These are phyloP conservation scores for Rhododendron molle DNA, from an alignment of 148 eudicot genomes.

Conservation along the genomic window DNA sequence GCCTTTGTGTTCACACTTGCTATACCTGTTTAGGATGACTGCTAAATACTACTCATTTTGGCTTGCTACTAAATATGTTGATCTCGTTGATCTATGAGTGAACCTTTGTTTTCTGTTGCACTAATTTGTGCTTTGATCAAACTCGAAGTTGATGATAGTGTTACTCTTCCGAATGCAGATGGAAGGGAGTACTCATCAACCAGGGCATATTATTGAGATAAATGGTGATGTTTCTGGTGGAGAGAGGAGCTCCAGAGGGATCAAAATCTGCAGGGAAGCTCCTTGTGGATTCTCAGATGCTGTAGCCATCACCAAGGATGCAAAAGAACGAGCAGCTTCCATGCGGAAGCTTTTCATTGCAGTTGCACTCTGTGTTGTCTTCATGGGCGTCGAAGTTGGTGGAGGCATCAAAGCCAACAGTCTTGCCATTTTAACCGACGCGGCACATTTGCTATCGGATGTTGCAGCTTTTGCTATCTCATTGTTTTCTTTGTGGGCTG, in stretches of 20 bases:
- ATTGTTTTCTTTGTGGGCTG: slow-evolving; percentile 77
- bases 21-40: background rate
- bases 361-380: slow-evolving; percentile 62
- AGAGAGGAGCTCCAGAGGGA: slow-evolving; percentile 29
- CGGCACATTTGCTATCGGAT: slow-evolving; percentile 85
- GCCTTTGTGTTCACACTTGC: background rate
- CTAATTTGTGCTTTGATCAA: background rate
- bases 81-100: background rate
- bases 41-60: background rate
- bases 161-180: slow-evolving; percentile 30
- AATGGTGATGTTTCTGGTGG: slow-evolving; percentile 23
- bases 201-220: slow-evolving; percentile 43
- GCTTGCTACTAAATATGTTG: background rate
- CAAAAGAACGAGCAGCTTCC: slow-evolving; percentile 69
- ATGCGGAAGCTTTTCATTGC: slow-evolving; percentile 76
- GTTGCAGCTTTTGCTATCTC: slow-evolving; percentile 96
- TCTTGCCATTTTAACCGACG: slow-evolving; percentile 82
- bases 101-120: background rate
- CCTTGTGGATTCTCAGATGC: slow-evolving; percentile 75
- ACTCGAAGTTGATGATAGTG: background rate
- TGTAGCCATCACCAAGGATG: slow-evolving; percentile 46
- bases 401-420: slow-evolving; percentile 94
- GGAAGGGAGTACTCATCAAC: slow-evolving; percentile 37
- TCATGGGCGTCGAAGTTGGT: slow-evolving; percentile 73
- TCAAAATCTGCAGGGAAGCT: slow-evolving; percentile 55